Evolutionary conservation across 352 stramenopile species (phyloP), one percentile per base, ranked within the genome.

Genomic region (Phytopythium cucurbitacearum): DNA sequence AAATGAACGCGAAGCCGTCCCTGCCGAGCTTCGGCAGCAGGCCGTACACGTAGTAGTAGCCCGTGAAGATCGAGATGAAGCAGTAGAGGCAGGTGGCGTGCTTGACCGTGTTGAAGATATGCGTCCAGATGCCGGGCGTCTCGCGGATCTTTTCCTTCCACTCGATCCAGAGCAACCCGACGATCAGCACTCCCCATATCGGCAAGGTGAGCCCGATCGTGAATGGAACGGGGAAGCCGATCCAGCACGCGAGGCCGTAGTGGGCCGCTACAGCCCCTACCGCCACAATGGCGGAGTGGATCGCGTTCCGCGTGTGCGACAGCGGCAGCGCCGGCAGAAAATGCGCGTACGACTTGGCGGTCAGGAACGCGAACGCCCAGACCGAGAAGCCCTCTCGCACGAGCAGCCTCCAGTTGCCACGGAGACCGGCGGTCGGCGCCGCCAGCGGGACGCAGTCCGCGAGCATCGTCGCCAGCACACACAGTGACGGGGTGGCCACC

Each of bases 21-120:
- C 54, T 54, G 10, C 8, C 35, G n/a, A 9, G 32, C 4, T 16
- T 5, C 3, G 55, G 50, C 6, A 67, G 32, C 8, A 53, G 46
- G 9, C 50, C 61, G 37, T 67, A 70, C 21, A 67, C 40, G 13
- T 43, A 64, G 28, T 57, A 63, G 33, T 59, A 67, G 12, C 51
- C 13, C 38, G 58, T 53, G 38, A 65, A 40, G 7, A 57, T 47
- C 37, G 48, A 38, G 5, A 59, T 51, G 40, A 67, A 45, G 34
- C 53, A 6, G 4, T 57, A 63, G 3, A 5, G 55, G 46, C 47
- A 9, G 35, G 7, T 37, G 37, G 2, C 49, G 13, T n/a, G 34
- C 35, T 3, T 52, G 33, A 5, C 35, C 34, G 4, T 42, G 46
- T 28, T 28, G 21, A 28, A 28, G 21, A 28, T 28, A 28, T 28